Base-by-base conservation (phyloP, 2,329 filamentous ascomycete genomes). In the Fusarium torulosum region DNA sequence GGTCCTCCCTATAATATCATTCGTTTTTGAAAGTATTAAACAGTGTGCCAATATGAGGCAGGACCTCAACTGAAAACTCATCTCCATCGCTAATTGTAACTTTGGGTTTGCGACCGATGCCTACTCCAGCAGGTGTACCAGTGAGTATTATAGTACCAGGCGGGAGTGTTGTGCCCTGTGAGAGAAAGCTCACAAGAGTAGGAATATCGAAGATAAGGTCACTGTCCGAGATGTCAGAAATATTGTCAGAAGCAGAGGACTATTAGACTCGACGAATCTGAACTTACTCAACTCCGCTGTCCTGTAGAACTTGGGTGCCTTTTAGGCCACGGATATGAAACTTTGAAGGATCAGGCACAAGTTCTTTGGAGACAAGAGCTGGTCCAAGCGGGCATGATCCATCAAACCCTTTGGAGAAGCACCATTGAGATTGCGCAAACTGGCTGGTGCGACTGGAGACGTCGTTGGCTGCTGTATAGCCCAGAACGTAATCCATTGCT, bases 121-220 rank as follows among this genome's bases (percentile, higher is more conserved):
- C 80, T 3, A 83, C 79, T 8, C 79, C 80, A 1, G 80, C 78
- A 2, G 80, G 80, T 2, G 79, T 82, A 5, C 81, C 81, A 1
- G 81, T 82, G 54, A 82, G 78, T 46, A 83, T 82, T 15, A 81
- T 70, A 0, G 78, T 83, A 1, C 80, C 80, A 2, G 75, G 70
- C 4, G 72, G 78, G 5, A 82, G 74, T 3, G 80, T 83, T 1
- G 81, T 81, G 21, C 81, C 76, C 61, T 82, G 80, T 0, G 80
- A 82, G 14, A 81, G 54, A 56, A 81, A 82, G 73, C 77, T 80
- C 29, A 83, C 71, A 3, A 83, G 67, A 63, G 79, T 76, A 1
- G 82, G 78, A 11, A 88, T 80, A 20, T 75, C 80, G 71, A 87
- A 87, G 57, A 88, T 86, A 21, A 87, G 75, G 35, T 87, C 84